Evolutionary conservation across 441 rosid species (phyloP).

Genomic region (Codiaeum variegatum): DNA sequence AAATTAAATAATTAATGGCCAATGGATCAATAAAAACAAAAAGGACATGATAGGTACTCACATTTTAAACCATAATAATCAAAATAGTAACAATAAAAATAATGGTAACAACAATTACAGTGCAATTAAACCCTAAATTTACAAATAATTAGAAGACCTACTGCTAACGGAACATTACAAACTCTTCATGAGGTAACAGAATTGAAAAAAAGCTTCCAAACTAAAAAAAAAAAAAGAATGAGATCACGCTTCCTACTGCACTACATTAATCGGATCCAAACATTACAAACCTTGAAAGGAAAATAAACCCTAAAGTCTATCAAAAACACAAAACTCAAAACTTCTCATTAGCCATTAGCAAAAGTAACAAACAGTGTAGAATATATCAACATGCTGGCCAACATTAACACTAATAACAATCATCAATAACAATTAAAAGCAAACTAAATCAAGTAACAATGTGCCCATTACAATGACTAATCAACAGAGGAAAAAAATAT

Average conservation of each 20-base stretch:
- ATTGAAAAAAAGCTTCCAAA: not conserved
- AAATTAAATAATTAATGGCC: not conserved
- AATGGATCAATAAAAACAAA: not conserved
- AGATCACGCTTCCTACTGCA: constrained; percentile 21
- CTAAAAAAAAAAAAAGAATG: not conserved
- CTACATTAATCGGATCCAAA: constrained; percentile 28
- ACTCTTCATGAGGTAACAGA: not conserved
- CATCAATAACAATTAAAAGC: not conserved
- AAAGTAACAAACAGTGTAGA: constrained; percentile 17
- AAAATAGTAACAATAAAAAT: too few species aligned
- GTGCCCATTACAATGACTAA: constrained; percentile 19
- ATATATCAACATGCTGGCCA: constrained; percentile 18
- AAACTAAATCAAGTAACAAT: constrained; percentile 7
- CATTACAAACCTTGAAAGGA: constrained; percentile 9
- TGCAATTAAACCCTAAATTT: constrained; percentile 16
- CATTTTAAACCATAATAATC: not conserved
- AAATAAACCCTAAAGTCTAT: constrained; percentile 27
- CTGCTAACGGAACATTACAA: not conserved
- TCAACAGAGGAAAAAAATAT: constrained; percentile 16
- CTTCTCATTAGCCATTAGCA: constrained; percentile 19
- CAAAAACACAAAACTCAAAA: constrained; percentile 6
- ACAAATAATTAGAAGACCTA: constrained; percentile 1
- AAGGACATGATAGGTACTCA: not conserved
- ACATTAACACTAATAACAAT: constrained; percentile 8
- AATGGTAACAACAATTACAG: not conserved